Evolutionary conservation across 2,329 filamentous ascomycete genomes (phyloP).

Genomic region (Nigrospora sphaerica): DNA sequence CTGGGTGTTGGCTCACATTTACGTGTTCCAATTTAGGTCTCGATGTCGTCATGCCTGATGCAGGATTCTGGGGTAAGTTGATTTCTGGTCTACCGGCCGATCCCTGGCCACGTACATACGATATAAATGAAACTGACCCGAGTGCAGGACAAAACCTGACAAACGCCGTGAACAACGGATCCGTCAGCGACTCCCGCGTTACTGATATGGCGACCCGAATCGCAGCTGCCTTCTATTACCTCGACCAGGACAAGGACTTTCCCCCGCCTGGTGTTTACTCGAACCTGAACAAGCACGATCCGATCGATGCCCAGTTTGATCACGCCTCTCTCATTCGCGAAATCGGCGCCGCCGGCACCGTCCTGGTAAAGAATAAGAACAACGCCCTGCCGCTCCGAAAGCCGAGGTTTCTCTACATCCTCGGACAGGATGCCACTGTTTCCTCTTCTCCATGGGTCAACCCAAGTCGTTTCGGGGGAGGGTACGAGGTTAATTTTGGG

Average conservation of each 20-base stretch:
- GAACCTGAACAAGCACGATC: constrained; percentile 50
- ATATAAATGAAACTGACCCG: constrained; percentile 29
- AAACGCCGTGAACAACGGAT: constrained; percentile 65
- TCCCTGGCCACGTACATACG: background rate
- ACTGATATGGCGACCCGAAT: constrained; percentile 84
- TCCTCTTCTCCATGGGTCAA: constrained; percentile 26
- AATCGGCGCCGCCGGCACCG: constrained; percentile 73
- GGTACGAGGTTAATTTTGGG: constrained; percentile 6
- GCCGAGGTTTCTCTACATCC: constrained; percentile 7
- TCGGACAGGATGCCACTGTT: constrained; percentile 38
- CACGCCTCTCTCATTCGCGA: constrained; percentile 68
- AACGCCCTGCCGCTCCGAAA: constrained; percentile 16
- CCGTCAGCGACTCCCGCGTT: constrained; percentile 68
- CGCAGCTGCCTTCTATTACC: constrained; percentile 80
- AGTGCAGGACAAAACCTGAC: constrained; percentile 60
- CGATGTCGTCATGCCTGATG: constrained; percentile 28
- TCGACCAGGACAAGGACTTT: constrained; percentile 56
- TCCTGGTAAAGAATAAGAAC: constrained; percentile 68
- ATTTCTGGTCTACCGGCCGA: constrained; percentile 22
- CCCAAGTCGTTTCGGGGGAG: constrained; percentile 4
- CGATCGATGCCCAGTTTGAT: constrained; percentile 65
- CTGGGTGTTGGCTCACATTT: too few relatives aligned
- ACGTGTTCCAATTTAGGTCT: constrained; percentile 22
- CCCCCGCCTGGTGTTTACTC: constrained; percentile 60
- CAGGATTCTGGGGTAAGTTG: constrained; percentile 14